Percentiles rank a stretch among this genome's conserved stretches.
These are phyloP conservation scores for Moniliophthora roreri DNA, from an alignment of 1,284 basidiomycete species.

Conservation along the genomic window DNA sequence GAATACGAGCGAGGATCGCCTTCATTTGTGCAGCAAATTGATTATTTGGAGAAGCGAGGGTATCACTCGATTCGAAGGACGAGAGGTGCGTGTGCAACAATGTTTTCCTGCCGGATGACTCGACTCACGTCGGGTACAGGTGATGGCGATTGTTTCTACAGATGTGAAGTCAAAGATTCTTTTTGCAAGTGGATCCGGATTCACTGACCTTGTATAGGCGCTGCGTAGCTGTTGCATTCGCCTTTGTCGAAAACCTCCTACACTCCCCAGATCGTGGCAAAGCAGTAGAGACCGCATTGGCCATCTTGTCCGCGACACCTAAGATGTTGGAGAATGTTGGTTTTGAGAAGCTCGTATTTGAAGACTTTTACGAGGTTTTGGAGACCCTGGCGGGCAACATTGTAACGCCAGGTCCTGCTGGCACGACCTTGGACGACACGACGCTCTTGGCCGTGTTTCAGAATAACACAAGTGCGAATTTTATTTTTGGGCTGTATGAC, in stretches of 20 bases:
- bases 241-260: conserved; percentile 62
- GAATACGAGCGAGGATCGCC: conserved; percentile 68
- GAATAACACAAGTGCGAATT: conserved; percentile 51
- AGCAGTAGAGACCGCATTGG: conserved; percentile 53
- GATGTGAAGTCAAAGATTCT: conserved; percentile 51
- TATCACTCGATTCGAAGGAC: conserved; percentile 67
- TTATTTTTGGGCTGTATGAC: conserved; percentile 1
- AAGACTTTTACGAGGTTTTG: conserved; percentile 56
- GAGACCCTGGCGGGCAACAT: conserved; percentile 42
- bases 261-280: conserved; percentile 38
- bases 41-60: conserved; percentile 55
- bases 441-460: conserved; percentile 56
- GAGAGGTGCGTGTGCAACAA: conserved; percentile 52
- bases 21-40: conserved; percentile 66
- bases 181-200: conserved; percentile 2
- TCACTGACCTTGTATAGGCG: conserved; percentile 31
- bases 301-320: conserved; percentile 52
- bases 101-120: conserved; percentile 4
- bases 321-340: conserved; percentile 58
- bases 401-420: conserved; percentile 35
- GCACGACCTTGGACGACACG: conserved; percentile 35
- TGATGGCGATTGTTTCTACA: conserved; percentile 81
- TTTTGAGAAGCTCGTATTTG: conserved; percentile 66
- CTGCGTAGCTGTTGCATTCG: conserved; percentile 61
- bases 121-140: conserved; percentile 36